Conservation (phyloP, 2,329 filamentous ascomycete species). For the Fusarium sororula region DNA sequence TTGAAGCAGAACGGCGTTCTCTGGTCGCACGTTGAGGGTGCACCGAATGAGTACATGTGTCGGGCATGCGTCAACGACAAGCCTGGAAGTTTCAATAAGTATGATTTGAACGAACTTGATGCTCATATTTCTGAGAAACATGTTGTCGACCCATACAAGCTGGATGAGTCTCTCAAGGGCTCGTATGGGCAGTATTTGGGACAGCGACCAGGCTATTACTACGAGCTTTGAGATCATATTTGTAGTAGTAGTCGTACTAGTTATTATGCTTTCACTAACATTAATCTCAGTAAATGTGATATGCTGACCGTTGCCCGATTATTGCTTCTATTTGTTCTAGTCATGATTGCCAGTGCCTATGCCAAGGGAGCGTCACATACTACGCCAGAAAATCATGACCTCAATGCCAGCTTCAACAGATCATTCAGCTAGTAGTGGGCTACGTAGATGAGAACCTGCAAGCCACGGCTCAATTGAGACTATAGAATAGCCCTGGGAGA, state of each 20-base stretch:
- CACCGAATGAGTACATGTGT: neutral
- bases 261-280: accelerated
- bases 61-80: neutral
- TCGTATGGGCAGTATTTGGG: neutral
- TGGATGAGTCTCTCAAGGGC: neutral
- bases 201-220: neutral
- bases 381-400: too few relatives aligned
- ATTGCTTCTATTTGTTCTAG: too few relatives aligned
- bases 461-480: neutral
- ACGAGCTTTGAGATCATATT: neutral
- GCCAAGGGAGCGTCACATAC: too few relatives aligned
- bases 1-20: neutral
- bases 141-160: neutral
- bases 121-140: neutral
- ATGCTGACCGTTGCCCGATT: too few relatives aligned
- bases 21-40: neutral
- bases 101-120: neutral
- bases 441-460: too few relatives aligned
- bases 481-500: neutral
- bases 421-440: too few relatives aligned
- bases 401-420: too few relatives aligned
- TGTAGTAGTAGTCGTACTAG: neutral
- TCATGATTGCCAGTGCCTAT: too few relatives aligned
- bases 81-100: neutral
- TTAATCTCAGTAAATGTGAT: too few relatives aligned